A percentile compares a stretch with the other conserved stretches of the same genome.
phyloP scores from a whole-genome alignment of 176 grass and related monocot genomes.

The Avena sativa region DNA sequence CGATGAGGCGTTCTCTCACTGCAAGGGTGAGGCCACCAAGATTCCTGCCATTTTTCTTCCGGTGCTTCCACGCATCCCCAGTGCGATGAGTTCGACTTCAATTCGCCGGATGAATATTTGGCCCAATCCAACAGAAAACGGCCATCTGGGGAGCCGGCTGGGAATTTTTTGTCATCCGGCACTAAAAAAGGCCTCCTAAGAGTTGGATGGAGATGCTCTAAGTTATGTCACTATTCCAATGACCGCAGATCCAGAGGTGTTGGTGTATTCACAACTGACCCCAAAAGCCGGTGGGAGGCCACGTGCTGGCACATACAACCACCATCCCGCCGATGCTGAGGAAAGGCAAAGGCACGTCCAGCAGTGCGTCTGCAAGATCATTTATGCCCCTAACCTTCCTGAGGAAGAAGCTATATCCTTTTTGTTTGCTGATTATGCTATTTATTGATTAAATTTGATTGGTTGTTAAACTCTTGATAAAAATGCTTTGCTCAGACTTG shows the following conservation, averaged over 20 bases:
- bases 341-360: constrained; percentile 82
- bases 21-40: too few relatives aligned
- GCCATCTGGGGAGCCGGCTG: too few relatives aligned
- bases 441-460: background rate
- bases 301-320: constrained; percentile 71
- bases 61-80: too few relatives aligned
- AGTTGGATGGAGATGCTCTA: too few relatives aligned
- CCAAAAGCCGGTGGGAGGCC: constrained; percentile 85
- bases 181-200: too few relatives aligned
- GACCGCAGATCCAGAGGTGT: constrained; percentile 84
- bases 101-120: too few relatives aligned
- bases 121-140: too few relatives aligned
- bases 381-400: constrained; percentile 87
- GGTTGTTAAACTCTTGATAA: background rate
- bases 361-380: constrained; percentile 86
- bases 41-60: too few relatives aligned
- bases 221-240: constrained; percentile 48
- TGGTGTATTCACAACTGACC: constrained; percentile 83
- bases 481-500: background rate
- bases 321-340: constrained; percentile 88
- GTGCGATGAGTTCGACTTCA: too few relatives aligned
- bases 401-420: constrained; percentile 96
- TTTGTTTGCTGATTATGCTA: constrained; percentile 23
- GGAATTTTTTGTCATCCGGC: too few relatives aligned
- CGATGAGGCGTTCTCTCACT: too few relatives aligned